A percentile compares a stretch with the other conserved stretches of the same genome.
Conservation (phyloP, 2,329 filamentous ascomycete genomes). For the Cladosporium oxysporum region DNA sequence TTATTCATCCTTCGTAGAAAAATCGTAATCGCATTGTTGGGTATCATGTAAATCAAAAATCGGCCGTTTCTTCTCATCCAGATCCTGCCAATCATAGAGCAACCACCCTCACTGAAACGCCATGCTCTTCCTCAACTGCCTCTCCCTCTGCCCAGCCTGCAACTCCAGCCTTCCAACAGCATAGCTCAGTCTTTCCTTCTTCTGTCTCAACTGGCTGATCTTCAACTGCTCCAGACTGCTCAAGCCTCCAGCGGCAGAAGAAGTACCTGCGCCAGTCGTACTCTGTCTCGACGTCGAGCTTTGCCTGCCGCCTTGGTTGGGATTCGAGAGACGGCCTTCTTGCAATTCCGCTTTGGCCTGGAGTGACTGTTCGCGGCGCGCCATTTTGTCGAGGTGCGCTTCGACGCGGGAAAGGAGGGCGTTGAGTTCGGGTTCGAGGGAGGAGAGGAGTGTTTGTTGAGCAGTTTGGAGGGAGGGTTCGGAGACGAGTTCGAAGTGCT, state of each 20-base stretch:
- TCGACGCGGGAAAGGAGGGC: conserved; percentile 79
- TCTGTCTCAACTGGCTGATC: conserved; percentile 70
- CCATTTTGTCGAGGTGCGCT: conserved; percentile 78
- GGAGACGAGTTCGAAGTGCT: conserved; percentile 93
- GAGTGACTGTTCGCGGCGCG: conserved; percentile 78
- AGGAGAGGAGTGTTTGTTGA: conserved; percentile 80
- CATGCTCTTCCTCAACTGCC: conserved; percentile 73
- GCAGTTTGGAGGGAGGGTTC: conserved; percentile 79
- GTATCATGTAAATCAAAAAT: conserved; percentile 16
- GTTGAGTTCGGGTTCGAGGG: conserved; percentile 84
- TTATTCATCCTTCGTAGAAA: not conserved
- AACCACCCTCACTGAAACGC: conserved; percentile 44
- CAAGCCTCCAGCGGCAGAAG: conserved; percentile 30
- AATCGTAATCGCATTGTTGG: conserved; percentile 13
- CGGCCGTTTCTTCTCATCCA: too few species aligned
- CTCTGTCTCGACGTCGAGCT: conserved; percentile 11
- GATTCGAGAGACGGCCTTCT: conserved; percentile 63
- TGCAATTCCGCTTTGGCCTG: conserved; percentile 82
- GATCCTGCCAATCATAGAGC: too few species aligned
- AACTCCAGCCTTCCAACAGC: conserved; percentile 82
- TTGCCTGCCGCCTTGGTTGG: conserved; percentile 28
- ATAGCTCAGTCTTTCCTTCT: conserved; percentile 83
- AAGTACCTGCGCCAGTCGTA: conserved; percentile 19
- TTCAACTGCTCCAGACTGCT: conserved; percentile 56
- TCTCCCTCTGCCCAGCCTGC: conserved; percentile 76